A percentile compares a stretch with the other conserved stretches of the same genome.
Evolutionary conservation across 306 rosid species (phyloP).

Genomic region (Myrica gale): DNA sequence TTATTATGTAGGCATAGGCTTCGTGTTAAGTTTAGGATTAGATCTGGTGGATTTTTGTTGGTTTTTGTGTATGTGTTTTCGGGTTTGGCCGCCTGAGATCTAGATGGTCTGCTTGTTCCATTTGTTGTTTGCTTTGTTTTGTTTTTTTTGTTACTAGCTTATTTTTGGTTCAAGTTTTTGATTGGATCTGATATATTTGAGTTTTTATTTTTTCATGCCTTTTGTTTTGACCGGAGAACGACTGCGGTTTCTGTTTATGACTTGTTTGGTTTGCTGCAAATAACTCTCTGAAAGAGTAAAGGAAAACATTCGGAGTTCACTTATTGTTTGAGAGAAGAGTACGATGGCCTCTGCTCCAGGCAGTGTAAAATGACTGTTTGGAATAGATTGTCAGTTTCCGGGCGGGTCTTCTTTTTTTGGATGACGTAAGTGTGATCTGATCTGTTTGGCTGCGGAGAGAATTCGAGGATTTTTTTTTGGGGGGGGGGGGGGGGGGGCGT

Average conservation of each 20-base stretch:
- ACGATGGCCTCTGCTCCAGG: neutral
- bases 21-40: constrained; percentile 9
- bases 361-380: neutral
- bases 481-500: no score
- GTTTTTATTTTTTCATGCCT: neutral
- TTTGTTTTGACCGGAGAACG: neutral
- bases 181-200: constrained; percentile 12
- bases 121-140: neutral
- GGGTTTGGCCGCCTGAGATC: constrained; percentile 18
- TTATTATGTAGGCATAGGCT: constrained; percentile 2
- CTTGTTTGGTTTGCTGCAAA: constrained; percentile 6
- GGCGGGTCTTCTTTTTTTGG: neutral
- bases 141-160: neutral
- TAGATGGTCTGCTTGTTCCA: neutral
- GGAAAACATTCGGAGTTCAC: neutral
- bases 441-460: constrained; percentile 21
- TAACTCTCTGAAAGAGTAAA: neutral
- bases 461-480: neutral
- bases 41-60: neutral
- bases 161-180: neutral
- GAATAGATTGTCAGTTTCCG: neutral
- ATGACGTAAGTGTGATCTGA: neutral
- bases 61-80: neutral
- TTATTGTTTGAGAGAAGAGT: neutral
- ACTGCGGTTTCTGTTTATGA: neutral